phyloP scores from a whole-genome alignment of 2,329 filamentous ascomycete genomes.

The Penicillium brasilianum region DNA sequence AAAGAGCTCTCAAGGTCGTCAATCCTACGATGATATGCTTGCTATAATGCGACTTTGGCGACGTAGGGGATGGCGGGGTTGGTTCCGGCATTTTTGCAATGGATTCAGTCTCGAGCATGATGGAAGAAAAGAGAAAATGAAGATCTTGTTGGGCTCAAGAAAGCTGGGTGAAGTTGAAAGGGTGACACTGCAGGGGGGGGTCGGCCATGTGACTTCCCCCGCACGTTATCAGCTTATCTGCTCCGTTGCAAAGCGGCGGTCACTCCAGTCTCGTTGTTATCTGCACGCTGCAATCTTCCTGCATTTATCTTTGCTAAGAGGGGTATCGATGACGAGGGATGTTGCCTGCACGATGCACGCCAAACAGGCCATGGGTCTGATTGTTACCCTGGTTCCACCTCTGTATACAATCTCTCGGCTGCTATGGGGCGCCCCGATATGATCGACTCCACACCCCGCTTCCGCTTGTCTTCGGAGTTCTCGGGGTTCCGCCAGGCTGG shows the following conservation, averaged over 20 bases:
- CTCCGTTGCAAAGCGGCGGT: conserved; percentile 7
- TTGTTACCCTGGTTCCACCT: conserved; percentile 3
- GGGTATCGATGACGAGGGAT: background rate
- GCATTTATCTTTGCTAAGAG: background rate
- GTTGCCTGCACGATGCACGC: background rate
- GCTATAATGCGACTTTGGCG: conserved; percentile 35
- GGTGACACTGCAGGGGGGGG: conserved; percentile 13
- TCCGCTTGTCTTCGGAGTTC: conserved; percentile 25
- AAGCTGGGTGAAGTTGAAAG: conserved; percentile 9
- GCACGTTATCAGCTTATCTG: conserved; percentile 36
- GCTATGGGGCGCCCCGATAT: conserved; percentile 5
- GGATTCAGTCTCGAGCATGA: conserved; percentile 31
- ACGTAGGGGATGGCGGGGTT: conserved; percentile 28
- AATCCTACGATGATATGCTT: conserved; percentile 42
- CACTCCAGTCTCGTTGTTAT: conserved; percentile 9
- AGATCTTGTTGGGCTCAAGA: background rate
- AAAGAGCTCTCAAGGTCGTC: background rate
- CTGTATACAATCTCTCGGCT: background rate
- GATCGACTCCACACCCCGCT: conserved; percentile 12
- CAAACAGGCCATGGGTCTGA: background rate
- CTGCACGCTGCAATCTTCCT: background rate
- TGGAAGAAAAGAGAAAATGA: conserved; percentile 10
- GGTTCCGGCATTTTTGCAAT: conserved; percentile 26
- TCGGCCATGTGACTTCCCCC: conserved; percentile 38
- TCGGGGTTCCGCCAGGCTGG: conserved; percentile 16